These are phyloP conservation scores for Pichia gijzeniarum DNA, from an alignment of 805 yeast species.

Conservation along the genomic window DNA sequence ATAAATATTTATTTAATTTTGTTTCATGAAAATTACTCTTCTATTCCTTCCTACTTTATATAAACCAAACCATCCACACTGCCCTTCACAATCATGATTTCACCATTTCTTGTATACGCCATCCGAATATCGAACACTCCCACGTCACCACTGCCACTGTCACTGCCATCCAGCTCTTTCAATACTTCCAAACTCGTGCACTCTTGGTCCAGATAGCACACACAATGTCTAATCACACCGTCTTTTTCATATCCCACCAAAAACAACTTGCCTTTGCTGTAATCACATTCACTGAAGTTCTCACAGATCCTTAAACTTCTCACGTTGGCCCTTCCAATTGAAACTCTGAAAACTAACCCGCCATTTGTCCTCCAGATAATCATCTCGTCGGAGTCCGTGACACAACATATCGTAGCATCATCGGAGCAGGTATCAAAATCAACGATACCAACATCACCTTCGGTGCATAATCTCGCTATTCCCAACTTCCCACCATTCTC, in stretches of 20 bases:
- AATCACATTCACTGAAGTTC: constrained; percentile 3
- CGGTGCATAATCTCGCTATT: constrained; percentile 40
- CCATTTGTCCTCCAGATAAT: constrained; percentile 20
- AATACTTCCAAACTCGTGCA: neutral
- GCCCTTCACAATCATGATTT: no score
- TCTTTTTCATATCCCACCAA: constrained; percentile 9
- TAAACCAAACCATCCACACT: no score
- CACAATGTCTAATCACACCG: constrained; percentile 18
- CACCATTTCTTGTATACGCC: no score
- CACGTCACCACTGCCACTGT: no score
- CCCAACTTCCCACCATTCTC: constrained; percentile 19
- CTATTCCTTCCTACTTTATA: no score
- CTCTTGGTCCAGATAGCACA: constrained; percentile 7
- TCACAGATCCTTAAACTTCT: constrained; percentile 1
- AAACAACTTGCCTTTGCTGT: constrained; percentile 6
- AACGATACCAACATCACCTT: constrained; percentile 15
- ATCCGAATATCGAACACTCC: no score
- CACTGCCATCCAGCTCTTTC: neutral
- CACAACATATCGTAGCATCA: constrained; percentile 28
- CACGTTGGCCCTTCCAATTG: neutral
- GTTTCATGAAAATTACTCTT: no score
- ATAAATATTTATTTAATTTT: no score
- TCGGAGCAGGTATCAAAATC: constrained; percentile 34
- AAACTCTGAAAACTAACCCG: neutral
- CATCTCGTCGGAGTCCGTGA: constrained; percentile 49